Evolutionary conservation across 2,329 filamentous ascomycete species (phyloP).

Genomic region (Exutisphaerella laricina): DNA sequence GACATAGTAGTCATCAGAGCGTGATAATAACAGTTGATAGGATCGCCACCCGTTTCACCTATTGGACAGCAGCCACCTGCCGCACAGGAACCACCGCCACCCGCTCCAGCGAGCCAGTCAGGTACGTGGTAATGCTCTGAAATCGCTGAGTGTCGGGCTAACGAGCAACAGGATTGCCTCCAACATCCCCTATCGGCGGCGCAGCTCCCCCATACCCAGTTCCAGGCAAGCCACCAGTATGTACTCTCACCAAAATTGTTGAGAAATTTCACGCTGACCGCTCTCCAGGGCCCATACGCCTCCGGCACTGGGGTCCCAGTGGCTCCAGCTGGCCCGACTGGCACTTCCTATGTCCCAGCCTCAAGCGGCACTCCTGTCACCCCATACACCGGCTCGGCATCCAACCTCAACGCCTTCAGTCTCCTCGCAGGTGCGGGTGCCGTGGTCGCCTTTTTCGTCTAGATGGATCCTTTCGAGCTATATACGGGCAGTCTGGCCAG

Average conservation of each 20-base stretch:
- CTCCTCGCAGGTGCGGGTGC: conserved; percentile 23
- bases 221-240: background rate
- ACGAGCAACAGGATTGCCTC: no score
- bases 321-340: conserved; percentile 7
- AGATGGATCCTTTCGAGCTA: conserved; percentile 15
- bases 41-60: no score
- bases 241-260: no score
- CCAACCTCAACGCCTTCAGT: conserved; percentile 19
- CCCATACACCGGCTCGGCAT: conserved; percentile 21
- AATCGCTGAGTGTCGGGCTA: no score
- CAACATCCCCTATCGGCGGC: no score
- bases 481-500: conserved; percentile 12
- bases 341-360: conserved; percentile 5
- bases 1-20: no score
- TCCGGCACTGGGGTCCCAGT: conserved; percentile 11
- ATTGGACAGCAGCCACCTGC: no score
- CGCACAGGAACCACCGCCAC: no score
- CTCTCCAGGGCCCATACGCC: conserved; percentile 1
- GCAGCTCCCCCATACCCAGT: conserved; percentile 3
- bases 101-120: no score
- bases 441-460: conserved; percentile 26
- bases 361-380: conserved; percentile 8
- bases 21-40: no score
- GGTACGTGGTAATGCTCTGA: no score
- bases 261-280: no score